A percentile compares a stretch with the other conserved stretches of the same genome.
phyloP scores from a whole-genome alignment of 2,329 filamentous ascomycete genomes.

The Verticillium nubilum region DNA sequence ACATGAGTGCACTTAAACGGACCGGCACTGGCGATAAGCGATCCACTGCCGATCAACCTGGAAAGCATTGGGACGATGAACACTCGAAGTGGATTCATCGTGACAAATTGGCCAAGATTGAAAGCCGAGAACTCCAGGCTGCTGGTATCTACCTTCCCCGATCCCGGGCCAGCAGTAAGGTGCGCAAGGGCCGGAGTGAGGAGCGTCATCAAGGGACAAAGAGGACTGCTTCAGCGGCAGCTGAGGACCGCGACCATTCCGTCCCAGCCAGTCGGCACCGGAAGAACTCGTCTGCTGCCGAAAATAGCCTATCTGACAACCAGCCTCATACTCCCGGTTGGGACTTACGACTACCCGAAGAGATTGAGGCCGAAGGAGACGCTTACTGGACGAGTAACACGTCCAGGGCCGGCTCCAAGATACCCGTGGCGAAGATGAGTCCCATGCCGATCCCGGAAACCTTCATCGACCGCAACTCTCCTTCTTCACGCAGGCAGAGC shows the following conservation, averaged over 20 bases:
- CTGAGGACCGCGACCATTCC: conserved; percentile 2
- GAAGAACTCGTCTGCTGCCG: conserved; percentile 40
- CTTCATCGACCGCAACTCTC: conserved; percentile 68
- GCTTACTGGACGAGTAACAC: conserved; percentile 55
- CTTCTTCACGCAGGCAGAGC: conserved; percentile 56
- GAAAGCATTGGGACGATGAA: conserved; percentile 35
- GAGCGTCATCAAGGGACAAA: conserved; percentile 21
- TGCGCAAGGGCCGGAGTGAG: conserved; percentile 36
- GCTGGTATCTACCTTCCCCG: conserved; percentile 63
- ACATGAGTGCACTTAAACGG: conserved; percentile 29
- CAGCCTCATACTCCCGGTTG: conserved; percentile 44
- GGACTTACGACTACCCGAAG: conserved; percentile 73
- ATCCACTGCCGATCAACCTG: conserved; percentile 20
- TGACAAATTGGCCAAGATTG: conserved; percentile 77
- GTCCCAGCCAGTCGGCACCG: conserved; percentile 17
- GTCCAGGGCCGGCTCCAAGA: conserved; percentile 54
- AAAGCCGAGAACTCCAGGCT: conserved; percentile 74
- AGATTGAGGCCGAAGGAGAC: conserved; percentile 61
- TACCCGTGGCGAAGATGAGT: conserved; percentile 79
- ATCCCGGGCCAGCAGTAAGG: conserved; percentile 46
- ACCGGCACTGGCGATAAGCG: conserved; percentile 16
- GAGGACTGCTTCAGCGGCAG: conserved; percentile 20
- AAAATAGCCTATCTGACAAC: conserved; percentile 29
- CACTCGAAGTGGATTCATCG: conserved; percentile 79
- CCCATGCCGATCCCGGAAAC: conserved; percentile 68